Percentiles rank a stretch among this genome's conserved stretches.
Evolutionary conservation across 441 rosid genomes (phyloP).

Genomic region (Breynia disticha): DNA sequence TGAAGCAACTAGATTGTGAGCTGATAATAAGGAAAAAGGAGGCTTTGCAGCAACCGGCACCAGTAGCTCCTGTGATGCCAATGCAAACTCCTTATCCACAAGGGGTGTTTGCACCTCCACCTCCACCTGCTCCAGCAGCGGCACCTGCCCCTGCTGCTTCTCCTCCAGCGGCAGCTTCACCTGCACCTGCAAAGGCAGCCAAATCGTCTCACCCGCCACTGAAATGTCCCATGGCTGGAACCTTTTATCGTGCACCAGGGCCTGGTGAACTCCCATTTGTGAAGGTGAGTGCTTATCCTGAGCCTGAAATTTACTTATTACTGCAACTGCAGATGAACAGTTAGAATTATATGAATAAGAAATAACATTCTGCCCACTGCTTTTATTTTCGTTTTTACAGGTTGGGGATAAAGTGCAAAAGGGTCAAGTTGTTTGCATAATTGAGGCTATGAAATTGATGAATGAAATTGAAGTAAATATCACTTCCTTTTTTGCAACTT

Average conservation of each 20-base stretch:
- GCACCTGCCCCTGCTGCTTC: slow-evolving; percentile 22
- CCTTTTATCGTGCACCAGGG: slow-evolving; percentile 70
- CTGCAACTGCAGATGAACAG: background rate
- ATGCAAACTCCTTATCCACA: slow-evolving; percentile 40
- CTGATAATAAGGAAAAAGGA: slow-evolving; percentile 73
- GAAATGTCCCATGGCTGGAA: slow-evolving; percentile 94
- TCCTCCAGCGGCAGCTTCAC: slow-evolving; percentile 26
- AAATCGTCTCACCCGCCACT: slow-evolving; percentile 56
- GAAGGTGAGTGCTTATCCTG: slow-evolving; percentile 36
- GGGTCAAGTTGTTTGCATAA: slow-evolving; percentile 88
- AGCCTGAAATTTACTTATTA: no score
- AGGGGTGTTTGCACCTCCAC: slow-evolving; percentile 31
- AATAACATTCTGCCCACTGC: background rate
- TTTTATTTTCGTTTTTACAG: slow-evolving; percentile 26
- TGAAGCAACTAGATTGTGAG: slow-evolving; percentile 80
- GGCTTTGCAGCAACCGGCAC: slow-evolving; percentile 56
- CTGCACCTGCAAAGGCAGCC: slow-evolving; percentile 34
- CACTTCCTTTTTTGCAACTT: slow-evolving; percentile 6
- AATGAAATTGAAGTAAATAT: slow-evolving; percentile 80
- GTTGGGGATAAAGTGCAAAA: slow-evolving; percentile 94
- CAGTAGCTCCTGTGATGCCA: slow-evolving; percentile 31
- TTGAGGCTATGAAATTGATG: slow-evolving; percentile 98
- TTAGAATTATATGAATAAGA: background rate
- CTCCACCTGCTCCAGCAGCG: slow-evolving; percentile 28
- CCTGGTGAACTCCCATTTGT: slow-evolving; percentile 93